These are phyloP conservation scores for Fragilaria radians DNA, from an alignment of 108 stramenopile species.

Conservation along the genomic window DNA sequence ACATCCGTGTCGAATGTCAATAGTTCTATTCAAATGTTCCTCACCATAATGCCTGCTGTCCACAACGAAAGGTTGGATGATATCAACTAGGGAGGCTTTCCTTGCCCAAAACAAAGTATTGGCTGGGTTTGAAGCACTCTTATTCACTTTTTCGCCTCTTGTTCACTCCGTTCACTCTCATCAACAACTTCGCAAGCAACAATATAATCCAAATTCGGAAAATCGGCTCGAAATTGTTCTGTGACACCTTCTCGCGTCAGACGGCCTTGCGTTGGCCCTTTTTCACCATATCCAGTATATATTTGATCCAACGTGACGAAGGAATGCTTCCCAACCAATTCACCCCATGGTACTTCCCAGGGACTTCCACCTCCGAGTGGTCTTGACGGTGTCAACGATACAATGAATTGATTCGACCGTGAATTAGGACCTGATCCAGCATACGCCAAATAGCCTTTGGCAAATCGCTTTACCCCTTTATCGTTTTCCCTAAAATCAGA, in stretches of 20 bases:
- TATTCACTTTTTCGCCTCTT: no score
- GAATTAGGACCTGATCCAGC: slow-evolving; percentile 57
- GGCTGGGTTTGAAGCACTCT: no score
- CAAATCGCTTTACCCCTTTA: slow-evolving; percentile 59
- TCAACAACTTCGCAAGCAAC: slow-evolving; percentile 42
- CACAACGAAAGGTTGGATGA: no score
- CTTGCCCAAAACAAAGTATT: no score
- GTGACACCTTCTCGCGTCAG: slow-evolving; percentile 31
- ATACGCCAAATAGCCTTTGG: slow-evolving; percentile 61
- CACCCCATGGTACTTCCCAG: slow-evolving; percentile 62
- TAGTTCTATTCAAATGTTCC: no score
- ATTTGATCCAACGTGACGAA: slow-evolving; percentile 40
- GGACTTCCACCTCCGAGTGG: slow-evolving; percentile 63
- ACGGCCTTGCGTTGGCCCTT: slow-evolving; percentile 32
- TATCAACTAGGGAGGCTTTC: no score
- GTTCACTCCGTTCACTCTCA: no score
- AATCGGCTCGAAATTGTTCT: slow-evolving; percentile 27
- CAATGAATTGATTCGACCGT: slow-evolving; percentile 53
- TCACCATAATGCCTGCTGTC: no score
- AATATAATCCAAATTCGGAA: slow-evolving; percentile 53
- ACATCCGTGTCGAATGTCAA: no score
- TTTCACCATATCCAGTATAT: slow-evolving; percentile 47
- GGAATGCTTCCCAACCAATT: slow-evolving; percentile 42
- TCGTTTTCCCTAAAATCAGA: slow-evolving; percentile 47
- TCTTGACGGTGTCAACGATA: slow-evolving; percentile 44